Percentiles rank a stretch among this genome's conserved stretches.
Conservation (phyloP, 768 basidiomycete genomes). For the Tricholoma sp. region DNA sequence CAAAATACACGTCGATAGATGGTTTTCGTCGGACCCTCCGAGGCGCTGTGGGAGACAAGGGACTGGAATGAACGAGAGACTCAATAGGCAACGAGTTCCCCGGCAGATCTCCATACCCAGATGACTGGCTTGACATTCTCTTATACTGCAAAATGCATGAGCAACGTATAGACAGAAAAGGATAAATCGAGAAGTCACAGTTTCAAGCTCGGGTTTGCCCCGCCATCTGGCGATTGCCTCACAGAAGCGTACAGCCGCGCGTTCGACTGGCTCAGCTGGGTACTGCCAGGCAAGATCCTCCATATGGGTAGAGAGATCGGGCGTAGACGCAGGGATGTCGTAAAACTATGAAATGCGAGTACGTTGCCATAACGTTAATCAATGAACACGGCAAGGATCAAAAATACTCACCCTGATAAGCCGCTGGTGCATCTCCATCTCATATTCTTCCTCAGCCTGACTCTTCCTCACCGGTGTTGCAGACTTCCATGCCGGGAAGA, state of each 20-base stretch:
- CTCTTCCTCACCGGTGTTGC: conserved; percentile 29
- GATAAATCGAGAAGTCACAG: conserved; percentile 35
- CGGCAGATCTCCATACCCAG: conserved; percentile 23
- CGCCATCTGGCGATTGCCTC: conserved; percentile 81
- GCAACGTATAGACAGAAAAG: conserved; percentile 18
- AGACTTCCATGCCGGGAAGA: conserved; percentile 57
- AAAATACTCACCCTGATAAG: conserved; percentile 53
- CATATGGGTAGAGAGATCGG: conserved; percentile 76
- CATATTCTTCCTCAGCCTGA: conserved; percentile 66
- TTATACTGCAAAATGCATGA: conserved; percentile 39
- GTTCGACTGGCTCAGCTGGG: conserved; percentile 77
- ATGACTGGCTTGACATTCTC: conserved; percentile 38
- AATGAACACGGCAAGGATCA: neutral
- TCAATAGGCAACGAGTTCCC: conserved; percentile 52
- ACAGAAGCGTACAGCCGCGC: conserved; percentile 72
- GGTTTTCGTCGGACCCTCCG: conserved; percentile 26
- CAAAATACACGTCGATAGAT: conserved; percentile 44
- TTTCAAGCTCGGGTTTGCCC: conserved; percentile 81
- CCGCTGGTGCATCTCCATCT: conserved; percentile 68
- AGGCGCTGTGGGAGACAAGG: conserved; percentile 5
- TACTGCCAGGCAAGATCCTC: conserved; percentile 75
- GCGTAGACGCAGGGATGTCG: conserved; percentile 63
- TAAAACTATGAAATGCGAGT: conserved; percentile 51
- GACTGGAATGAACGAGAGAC: conserved; percentile 65
- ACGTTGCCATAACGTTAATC: neutral